Base-by-base conservation (phyloP, 2,329 filamentous ascomycete species). In the Fusarium pseudocircinatum region DNA sequence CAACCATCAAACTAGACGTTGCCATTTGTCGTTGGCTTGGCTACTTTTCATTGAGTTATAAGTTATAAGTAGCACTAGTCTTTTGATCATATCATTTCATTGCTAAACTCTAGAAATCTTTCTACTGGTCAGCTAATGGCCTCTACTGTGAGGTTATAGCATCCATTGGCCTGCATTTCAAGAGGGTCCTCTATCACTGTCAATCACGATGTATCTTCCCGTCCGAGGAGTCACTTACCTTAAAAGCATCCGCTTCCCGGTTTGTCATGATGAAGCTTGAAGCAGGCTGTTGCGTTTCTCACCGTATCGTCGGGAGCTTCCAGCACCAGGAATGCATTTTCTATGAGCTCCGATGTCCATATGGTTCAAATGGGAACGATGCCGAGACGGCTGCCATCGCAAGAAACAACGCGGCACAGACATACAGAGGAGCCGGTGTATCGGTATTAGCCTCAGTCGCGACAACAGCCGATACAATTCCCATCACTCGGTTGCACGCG, bases 401-500 rank as follows among this genome's bases (percentile, higher is more conserved):
- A 30, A 90, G 84, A 75, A 91, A 93, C 6, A 94, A 82, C 2
- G 87, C 87, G 0, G 90, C 92, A 72, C 91, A 93, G 24, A 93
- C 86, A 72, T 90, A 94, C n/a, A 94, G 87, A 1, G 92, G 91
- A 4, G 88, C 90, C 0, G 87, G 82, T 0, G 90, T 93, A 0
- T 82, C 80, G 3, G 91, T 92, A 75, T 92, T 82, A 0, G 89
- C 88, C 37, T 85, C 86, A 1, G 88, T 90, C 0, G 89, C 92
- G 37, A 94, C 89, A 14, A 94, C 86, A 0, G 92, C 91, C 15
- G 89, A 91, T 60, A 94, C 75, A 49, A 94, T 93, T 4, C 92
- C 92, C 92, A 94, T 94, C 73, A 94, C 79, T 4, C 92, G 86
- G 75, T 94, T 94, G 70, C 88, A 89, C 0, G 88, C 91, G 37